Evolutionary conservation across 805 yeast species (phyloP), one percentile per base, ranked within the genome.

Genomic region (Teunomyces cretensis): DNA sequence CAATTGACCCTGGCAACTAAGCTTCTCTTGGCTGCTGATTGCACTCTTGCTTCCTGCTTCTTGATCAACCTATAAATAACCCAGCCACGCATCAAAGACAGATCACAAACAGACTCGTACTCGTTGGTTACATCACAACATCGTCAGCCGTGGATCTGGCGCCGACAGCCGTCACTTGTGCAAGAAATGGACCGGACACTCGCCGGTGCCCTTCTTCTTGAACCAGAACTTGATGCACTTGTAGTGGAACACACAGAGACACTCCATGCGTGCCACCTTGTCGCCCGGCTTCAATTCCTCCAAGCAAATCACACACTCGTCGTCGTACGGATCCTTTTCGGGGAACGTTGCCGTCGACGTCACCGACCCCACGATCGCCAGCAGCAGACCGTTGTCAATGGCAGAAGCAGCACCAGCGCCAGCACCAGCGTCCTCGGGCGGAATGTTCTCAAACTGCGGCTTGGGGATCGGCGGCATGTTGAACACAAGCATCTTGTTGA

Each of bases 181-280:
- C 22, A 69, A 46, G 45, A 66, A 68, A 62, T 88, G 96, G 15
- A 89, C 88, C 2, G 96, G 96, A 62, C 96, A 89, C 51, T 84
- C 88, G 12, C 94, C 88, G 9, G 78, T 83, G 0, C 96, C 94
- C 61, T 87, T 90, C 64, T 83, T 79, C 46, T 82, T 78, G 56
- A 92, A 88, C 99, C 99, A 94, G 45, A 81, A 83, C 61, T 86
- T 83, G 52, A 94, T 94, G 65, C 99, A 94, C 51, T 78, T 72
- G 61, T 90, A 90, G 58, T 94, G 99, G 64, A 89, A 94, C 30
- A 91, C 88, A 61, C 99, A 94, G 11, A 94, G 73, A 62, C 99
- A 94, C 63, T 92, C 98, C 47, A 94, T 67, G 33, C 99, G 70
- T 0, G 96, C 98, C 13, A 94, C 92, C 57, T 84, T 85, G 44